phyloP scores from a whole-genome alignment of 169 alveolate genomes.

The Plasmodium vinckei region DNA sequence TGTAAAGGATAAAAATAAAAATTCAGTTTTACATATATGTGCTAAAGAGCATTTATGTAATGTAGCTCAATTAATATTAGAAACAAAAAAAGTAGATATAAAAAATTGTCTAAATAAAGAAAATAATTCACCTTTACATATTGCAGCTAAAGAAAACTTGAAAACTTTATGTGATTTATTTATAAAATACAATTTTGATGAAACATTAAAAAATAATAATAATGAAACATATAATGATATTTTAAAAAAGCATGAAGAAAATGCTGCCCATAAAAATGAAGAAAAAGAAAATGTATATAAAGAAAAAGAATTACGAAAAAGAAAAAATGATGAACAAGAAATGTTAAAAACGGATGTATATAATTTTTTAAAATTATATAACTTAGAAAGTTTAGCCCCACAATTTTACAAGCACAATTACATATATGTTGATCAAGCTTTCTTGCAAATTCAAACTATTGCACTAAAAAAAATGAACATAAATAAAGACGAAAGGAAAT shows the following conservation, averaged over 20 bases:
- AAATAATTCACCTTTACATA: constrained; percentile 72
- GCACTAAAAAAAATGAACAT: constrained; percentile 65
- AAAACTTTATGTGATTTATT: constrained; percentile 49
- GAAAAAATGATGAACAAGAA: constrained; percentile 42
- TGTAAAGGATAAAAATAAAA: constrained; percentile 53
- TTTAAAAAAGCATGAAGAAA: constrained; percentile 63
- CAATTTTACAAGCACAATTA: constrained; percentile 60
- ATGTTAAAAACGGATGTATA: constrained; percentile 77
- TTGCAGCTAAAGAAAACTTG: constrained; percentile 71
- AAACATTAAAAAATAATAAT: constrained; percentile 40
- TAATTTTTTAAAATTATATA: constrained; percentile 43
- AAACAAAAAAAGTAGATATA: constrained; percentile 56
- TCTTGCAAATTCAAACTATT: constrained; percentile 31
- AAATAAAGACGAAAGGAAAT: constrained; percentile 36
- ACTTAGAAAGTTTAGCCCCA: constrained; percentile 39
- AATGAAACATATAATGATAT: constrained; percentile 74
- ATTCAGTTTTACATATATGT: constrained; percentile 63
- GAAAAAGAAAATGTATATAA: constrained; percentile 56
- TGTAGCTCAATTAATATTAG: constrained; percentile 64
- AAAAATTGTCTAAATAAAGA: constrained; percentile 62
- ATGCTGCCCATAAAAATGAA: constrained; percentile 46
- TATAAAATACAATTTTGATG: constrained; percentile 64
- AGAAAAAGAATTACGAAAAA: constrained; percentile 73
- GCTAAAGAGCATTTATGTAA: constrained; percentile 65
- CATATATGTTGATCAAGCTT: constrained; percentile 62